Base-by-base conservation (phyloP, 1,284 basidiomycete species). In the Hemileia vastatrix region DNA sequence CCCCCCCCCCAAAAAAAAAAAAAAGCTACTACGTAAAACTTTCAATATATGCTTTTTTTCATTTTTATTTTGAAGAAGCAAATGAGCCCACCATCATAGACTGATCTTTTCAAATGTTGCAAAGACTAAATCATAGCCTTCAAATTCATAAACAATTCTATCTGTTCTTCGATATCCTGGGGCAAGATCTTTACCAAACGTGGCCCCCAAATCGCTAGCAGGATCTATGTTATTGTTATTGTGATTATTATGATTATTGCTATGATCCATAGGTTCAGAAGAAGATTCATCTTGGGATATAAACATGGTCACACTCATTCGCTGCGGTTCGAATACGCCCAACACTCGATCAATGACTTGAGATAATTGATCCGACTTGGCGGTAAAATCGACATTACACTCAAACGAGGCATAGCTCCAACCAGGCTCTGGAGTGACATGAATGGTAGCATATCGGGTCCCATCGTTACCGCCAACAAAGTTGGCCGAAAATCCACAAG, bases 391-490 rank as follows among this genome's bases (percentile, higher is more conserved):
- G n/a, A 97, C 84, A 77, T 99, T 99, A 78, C 91, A 95, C 78
- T 99, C 95, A 79, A 98, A 98, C 70, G 87, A 90, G 54, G 95
- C 95, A 77, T 95, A 99, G 53, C 90, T 94, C 85, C 90, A 96
- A 63, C 89, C 93, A 68, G 88, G 85, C 77, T 98, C 95, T 33
- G 95, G 95, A 0, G 95, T 99, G 57, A 98, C 95, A 76, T 99
- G 95, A 65, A 98, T 94, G 6, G 92, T 98, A 77, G 91, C 97
- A 79, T 98, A 98, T 32, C 92, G 90, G 74, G 93, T 91, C 21
- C 83, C 83, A 13, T 61, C 63, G 2, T 67, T 66, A 24, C 86
- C 85, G 57, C 95, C 81, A 27, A 97, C 83, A 1, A 91, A 92
- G 76, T 99, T 99, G 69, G 90, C 88, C 2, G 89, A 93, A 76